These are phyloP conservation scores for Leccinum arenicola DNA, from an alignment of 768 basidiomycete species.

Conservation along the genomic window DNA sequence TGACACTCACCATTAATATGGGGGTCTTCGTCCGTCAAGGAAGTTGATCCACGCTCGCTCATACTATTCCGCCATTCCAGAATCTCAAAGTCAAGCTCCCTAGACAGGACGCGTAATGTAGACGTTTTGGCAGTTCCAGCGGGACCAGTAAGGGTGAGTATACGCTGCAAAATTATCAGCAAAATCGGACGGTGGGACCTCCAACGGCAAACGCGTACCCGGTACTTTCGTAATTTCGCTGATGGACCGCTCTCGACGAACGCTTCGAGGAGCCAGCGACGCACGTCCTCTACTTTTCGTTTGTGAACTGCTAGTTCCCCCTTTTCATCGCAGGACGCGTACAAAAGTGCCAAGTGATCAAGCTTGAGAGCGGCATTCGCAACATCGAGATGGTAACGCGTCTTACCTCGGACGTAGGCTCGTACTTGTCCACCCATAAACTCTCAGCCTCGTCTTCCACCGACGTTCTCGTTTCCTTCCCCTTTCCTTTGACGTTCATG, in stretches of 20 bases:
- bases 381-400: slow-evolving; percentile 1
- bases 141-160: slow-evolving; percentile 83
- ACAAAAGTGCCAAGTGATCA: background rate
- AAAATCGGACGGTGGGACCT: too few relatives aligned
- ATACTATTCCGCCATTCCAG: slow-evolving; percentile 81
- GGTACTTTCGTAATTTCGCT: slow-evolving; percentile 65
- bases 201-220: slow-evolving; percentile 45
- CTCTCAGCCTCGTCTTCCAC: slow-evolving; percentile 31
- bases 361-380: background rate
- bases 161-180: slow-evolving; percentile 49
- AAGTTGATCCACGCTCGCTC: slow-evolving; percentile 43
- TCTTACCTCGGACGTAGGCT: slow-evolving; percentile 55
- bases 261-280: slow-evolving; percentile 72
- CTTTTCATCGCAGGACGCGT: slow-evolving; percentile 31
- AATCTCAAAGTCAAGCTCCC: slow-evolving; percentile 74
- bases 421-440: slow-evolving; percentile 65
- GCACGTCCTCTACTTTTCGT: slow-evolving; percentile 74
- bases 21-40: slow-evolving; percentile 19
- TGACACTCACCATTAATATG: slow-evolving; percentile 7
- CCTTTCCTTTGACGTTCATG: slow-evolving; percentile 26
- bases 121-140: slow-evolving; percentile 91
- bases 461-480: slow-evolving; percentile 6
- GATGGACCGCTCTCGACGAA: slow-evolving; percentile 59
- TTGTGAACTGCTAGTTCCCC: slow-evolving; percentile 78
- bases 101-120: slow-evolving; percentile 70